Conservation (phyloP, 768 basidiomycete genomes). For the Suillus placidus region DNA sequence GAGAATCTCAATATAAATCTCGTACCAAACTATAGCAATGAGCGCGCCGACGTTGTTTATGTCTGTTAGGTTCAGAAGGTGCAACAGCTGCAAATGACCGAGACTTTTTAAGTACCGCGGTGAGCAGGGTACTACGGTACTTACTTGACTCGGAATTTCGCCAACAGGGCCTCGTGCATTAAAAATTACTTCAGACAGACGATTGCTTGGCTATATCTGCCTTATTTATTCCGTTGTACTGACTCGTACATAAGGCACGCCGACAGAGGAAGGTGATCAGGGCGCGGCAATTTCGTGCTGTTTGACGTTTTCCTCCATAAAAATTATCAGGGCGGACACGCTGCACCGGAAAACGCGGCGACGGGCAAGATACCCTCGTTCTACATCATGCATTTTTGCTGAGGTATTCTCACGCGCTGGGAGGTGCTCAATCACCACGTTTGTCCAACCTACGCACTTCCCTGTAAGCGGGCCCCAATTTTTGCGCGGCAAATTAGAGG, state of each 20-base stretch:
- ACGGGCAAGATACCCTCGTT: conserved; percentile 2
- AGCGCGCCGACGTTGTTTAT: not conserved
- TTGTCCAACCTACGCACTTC: not conserved
- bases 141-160: not conserved
- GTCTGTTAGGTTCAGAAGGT: not conserved
- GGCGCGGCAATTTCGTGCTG: not conserved
- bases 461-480: not conserved
- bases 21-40: not conserved
- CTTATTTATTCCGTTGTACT: not conserved
- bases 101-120: conserved; percentile 2
- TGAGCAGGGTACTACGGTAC: not conserved
- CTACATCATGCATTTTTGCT: conserved; percentile 1
- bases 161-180: not conserved
- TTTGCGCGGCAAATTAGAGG: not conserved
- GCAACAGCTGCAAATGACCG: not conserved
- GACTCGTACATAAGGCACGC: not conserved
- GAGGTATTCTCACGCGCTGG: not conserved
- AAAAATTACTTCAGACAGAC: not conserved
- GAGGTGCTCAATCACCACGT: not conserved
- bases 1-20: not conserved
- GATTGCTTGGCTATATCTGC: not conserved
- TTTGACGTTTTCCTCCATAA: conserved; percentile 2
- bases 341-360: not conserved
- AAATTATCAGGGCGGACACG: not conserved
- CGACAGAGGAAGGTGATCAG: not conserved